Evolutionary conservation across 208 protist species (phyloP), one percentile per base, ranked within the genome.

Genomic region (Acanthamoeba sp.): DNA sequence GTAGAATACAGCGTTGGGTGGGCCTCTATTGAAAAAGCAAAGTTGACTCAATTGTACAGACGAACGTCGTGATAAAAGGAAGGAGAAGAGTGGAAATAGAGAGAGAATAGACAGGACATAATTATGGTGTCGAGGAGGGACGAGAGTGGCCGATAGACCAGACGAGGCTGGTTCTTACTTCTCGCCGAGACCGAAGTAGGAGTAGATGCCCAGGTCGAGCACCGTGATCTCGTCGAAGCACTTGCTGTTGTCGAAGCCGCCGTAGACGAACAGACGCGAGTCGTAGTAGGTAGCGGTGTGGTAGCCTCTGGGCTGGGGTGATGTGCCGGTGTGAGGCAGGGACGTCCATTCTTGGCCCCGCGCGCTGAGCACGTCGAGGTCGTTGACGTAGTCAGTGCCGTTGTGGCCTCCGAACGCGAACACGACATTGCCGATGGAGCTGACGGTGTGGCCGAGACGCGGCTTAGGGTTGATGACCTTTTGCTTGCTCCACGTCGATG

Each of bases 181-280:
- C 36, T 78, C 69, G 69, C 36, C 36, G 69, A 78, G 29, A 32
- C 69, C 69, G 32, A 78, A 45, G 69, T 45, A 78, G 36, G 69
- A 1, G 69, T 78, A 87, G 78, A 38, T 87, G 38, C 45, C 38
- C 45, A 87, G 78, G 32, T 87, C 78, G 45, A 87, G 48, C 22
- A 87, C 48, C 40, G 40, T 62, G 45, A 87, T 29, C 78, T 87
- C 78, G 45, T 87, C 48, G 78, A 87, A 87, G 78, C 78, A 87
- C 78, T 87, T 87, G 45, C 40, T 59, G 78, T 87, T 50, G 45
- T 87, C 78, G 29, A 87, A 62, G 29, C 78, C 78, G 0, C 78
- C 78, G 48, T 62, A 87, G 78, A 87, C 45, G 29, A 87, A 87
- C 27, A 87, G 45, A 40, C 78, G 78, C 22, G 78, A 87, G 45